Conservation (phyloP, 768 basidiomycete genomes). For the Russula abietina region DNA sequence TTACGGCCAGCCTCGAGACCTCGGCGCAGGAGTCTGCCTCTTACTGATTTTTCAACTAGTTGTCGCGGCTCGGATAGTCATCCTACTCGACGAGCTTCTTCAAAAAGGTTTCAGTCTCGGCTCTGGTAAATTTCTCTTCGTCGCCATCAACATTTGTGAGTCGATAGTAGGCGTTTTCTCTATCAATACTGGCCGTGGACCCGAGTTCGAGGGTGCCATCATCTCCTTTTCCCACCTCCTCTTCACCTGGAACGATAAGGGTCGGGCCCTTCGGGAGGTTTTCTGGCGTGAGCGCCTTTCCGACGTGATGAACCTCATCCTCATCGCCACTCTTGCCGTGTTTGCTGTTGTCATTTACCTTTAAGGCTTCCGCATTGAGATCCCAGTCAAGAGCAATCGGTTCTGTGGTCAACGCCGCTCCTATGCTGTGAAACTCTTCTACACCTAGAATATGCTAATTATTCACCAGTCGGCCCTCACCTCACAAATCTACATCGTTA, state of each 20-base stretch:
- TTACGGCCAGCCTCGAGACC: constrained; percentile 87
- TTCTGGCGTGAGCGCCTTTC: constrained; percentile 97
- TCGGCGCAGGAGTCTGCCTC: constrained; percentile 96
- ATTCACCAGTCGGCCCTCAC: constrained; percentile 95
- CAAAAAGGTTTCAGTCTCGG: constrained; percentile 99
- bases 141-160: constrained; percentile 99
- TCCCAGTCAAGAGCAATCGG: constrained; percentile 93
- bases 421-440: constrained; percentile 98
- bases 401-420: constrained; percentile 92
- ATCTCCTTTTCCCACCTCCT: constrained; percentile 95
- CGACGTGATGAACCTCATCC: constrained; percentile 98
- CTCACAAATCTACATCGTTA: constrained; percentile 91
- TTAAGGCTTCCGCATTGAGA: constrained; percentile 98
- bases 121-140: constrained; percentile 97
- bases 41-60: constrained; percentile 95
- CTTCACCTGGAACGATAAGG: constrained; percentile 98
- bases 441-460: constrained; percentile 99
- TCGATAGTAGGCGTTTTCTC: constrained; percentile 98
- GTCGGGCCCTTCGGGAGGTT: constrained; percentile 88
- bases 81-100: constrained; percentile 96
- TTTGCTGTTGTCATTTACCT: constrained; percentile 97
- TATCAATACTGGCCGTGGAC: constrained; percentile 96
- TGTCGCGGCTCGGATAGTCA: constrained; percentile 91
- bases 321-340: constrained; percentile 82
- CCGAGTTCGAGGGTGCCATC: constrained; percentile 96